phyloP scores from a whole-genome alignment of 441 rosid genomes.

The Brassica balearica region DNA sequence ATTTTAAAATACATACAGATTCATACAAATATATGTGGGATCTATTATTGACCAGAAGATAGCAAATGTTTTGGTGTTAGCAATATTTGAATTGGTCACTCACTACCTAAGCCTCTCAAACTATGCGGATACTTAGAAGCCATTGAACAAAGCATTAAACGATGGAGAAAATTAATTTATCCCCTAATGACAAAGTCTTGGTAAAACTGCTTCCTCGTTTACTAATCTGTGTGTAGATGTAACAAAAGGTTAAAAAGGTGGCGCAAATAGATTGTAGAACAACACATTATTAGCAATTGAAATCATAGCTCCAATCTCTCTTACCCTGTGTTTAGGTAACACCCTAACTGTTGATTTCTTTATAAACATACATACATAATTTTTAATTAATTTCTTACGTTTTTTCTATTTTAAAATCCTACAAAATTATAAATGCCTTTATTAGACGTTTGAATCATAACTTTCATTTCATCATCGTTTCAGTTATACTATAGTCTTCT shows the following conservation, averaged over 20 bases:
- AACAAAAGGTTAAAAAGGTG: background rate
- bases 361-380: background rate
- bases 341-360: background rate
- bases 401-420: background rate
- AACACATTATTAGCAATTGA: background rate
- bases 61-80: background rate
- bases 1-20: background rate
- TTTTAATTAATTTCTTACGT: background rate
- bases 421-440: background rate
- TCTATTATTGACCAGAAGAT: constrained; percentile 19
- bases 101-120: constrained; percentile 8
- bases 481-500: background rate
- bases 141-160: constrained; percentile 27
- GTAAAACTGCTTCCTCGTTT: background rate
- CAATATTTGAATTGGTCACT: constrained; percentile 8
- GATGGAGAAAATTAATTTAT: background rate
- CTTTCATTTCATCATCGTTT: background rate
- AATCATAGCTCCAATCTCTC: background rate
- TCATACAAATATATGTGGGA: background rate
- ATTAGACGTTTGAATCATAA: background rate
- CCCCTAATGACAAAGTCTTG: constrained; percentile 6
- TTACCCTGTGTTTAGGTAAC: background rate
- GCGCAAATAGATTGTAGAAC: background rate
- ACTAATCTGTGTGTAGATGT: background rate
- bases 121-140: constrained; percentile 15